phyloP scores from a whole-genome alignment of 2,329 filamentous ascomycete genomes.

The Ambrosiella beaveri region DNA sequence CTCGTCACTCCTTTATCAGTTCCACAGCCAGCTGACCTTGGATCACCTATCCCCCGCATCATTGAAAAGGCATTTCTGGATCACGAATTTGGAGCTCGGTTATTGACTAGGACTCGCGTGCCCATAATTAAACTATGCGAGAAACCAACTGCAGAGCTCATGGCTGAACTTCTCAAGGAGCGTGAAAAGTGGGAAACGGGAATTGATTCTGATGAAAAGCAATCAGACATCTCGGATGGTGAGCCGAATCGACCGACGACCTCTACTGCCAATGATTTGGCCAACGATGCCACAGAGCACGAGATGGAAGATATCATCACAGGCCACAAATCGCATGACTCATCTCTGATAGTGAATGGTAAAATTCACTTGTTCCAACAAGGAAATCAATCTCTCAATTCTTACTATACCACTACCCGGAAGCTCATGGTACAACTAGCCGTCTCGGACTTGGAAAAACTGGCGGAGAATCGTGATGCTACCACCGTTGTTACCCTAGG shows the following conservation, averaged over 20 bases:
- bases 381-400: slow-evolving; percentile 5
- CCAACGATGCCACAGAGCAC: too few relatives aligned
- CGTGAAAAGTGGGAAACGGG: slow-evolving; percentile 55
- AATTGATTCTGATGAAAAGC: slow-evolving; percentile 15
- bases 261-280: too few relatives aligned
- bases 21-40: slow-evolving; percentile 33
- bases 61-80: slow-evolving; percentile 60
- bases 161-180: slow-evolving; percentile 42
- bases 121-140: slow-evolving; percentile 81
- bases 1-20: slow-evolving; percentile 48
- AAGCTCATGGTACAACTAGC: slow-evolving; percentile 10
- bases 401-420: slow-evolving; percentile 10
- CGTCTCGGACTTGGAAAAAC: slow-evolving; percentile 6
- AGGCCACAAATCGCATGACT: too few relatives aligned
- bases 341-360: not conserved
- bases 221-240: not conserved
- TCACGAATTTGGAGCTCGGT: slow-evolving; percentile 54
- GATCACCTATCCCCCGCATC: slow-evolving; percentile 51
- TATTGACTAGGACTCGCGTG: slow-evolving; percentile 63
- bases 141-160: slow-evolving; percentile 43
- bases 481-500: slow-evolving; percentile 1
- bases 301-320: too few relatives aligned
- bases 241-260: not conserved
- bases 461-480: not conserved
- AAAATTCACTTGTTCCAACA: slow-evolving; percentile 9